Percentiles rank a stretch among this genome's conserved stretches.
Conservation (phyloP, 441 rosid genomes). For the Kokia cookei region DNA sequence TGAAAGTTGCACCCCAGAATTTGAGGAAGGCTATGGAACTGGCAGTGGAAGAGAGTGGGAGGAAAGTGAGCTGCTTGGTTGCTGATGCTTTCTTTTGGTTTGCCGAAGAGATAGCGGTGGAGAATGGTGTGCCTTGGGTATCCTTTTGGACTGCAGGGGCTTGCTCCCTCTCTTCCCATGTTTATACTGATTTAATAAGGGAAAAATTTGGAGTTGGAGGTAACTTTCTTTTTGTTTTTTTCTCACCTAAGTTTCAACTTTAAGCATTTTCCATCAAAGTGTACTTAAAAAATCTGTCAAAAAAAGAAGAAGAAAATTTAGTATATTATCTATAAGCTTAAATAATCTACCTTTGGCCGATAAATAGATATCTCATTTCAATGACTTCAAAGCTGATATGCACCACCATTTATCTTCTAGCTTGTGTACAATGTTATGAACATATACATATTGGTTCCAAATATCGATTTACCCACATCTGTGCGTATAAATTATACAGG, state of each 20-base stretch:
- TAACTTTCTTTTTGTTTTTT: background rate
- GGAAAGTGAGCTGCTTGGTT: conserved; percentile 39
- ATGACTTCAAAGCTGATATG: background rate
- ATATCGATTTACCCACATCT: background rate
- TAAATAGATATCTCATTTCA: background rate
- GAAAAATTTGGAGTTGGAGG: conserved; percentile 13
- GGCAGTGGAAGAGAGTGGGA: conserved; percentile 41
- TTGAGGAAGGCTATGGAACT: conserved; percentile 30
- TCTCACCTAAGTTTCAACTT: background rate
- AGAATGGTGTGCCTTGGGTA: conserved; percentile 36
- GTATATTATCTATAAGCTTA: background rate
- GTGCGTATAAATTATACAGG: background rate
- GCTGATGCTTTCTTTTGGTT: conserved; percentile 54
- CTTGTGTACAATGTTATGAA: background rate
- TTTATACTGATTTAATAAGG: conserved; percentile 28
- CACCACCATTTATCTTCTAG: background rate
- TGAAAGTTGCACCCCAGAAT: conserved; percentile 34
- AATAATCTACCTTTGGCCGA: background rate
- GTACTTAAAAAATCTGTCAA: background rate
- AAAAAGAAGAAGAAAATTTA: background rate
- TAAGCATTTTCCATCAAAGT: background rate
- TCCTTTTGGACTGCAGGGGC: conserved; percentile 40
- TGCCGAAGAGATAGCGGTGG: conserved; percentile 32
- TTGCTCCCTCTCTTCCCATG: conserved; percentile 32
- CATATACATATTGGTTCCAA: background rate